phyloP scores from a whole-genome alignment of 148 eudicot genomes.

The Rhododendron williamsianum region DNA sequence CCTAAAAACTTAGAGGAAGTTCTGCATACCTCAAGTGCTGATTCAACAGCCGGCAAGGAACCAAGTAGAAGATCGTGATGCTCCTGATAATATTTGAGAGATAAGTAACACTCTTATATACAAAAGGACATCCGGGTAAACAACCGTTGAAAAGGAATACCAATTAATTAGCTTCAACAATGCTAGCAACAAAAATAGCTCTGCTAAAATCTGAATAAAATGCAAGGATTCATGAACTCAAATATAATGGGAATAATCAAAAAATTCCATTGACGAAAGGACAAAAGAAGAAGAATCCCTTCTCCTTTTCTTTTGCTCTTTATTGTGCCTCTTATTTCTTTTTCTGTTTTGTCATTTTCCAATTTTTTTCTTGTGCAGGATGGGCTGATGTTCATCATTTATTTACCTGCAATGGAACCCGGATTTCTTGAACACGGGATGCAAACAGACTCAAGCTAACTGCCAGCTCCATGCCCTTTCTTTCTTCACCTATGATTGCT shows the following conservation, averaged over 20 bases:
- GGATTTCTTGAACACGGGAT: conserved; percentile 98
- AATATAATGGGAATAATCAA: not conserved
- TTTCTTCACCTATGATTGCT: conserved; percentile 95
- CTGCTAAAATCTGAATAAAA: not conserved
- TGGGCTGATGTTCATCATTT: not conserved
- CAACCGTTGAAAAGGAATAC: not conserved
- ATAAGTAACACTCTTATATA: not conserved
- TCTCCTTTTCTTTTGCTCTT: not conserved
- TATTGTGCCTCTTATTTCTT: not conserved
- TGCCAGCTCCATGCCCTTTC: conserved; percentile 98
- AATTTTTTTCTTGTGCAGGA: not conserved
- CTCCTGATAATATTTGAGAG: conserved; percentile 46
- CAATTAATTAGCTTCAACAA: conserved; percentile 1
- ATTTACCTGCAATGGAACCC: conserved; percentile 88
- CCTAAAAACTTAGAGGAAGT: conserved; percentile 9
- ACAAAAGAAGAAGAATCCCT: not conserved
- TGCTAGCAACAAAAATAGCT: not conserved
- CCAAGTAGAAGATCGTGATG: conserved; percentile 87
- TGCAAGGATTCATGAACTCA: not conserved
- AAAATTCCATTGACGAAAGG: not conserved
- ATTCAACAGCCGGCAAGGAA: conserved; percentile 79
- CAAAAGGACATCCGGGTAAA: not conserved
- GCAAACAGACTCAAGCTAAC: conserved; percentile 98
- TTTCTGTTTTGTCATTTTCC: not conserved
- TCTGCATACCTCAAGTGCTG: conserved; percentile 67